Percentiles rank a stretch among this genome's conserved stretches.
Evolutionary conservation across 306 rosid genomes (phyloP).

Genomic region (Citrullus mucosospermus): DNA sequence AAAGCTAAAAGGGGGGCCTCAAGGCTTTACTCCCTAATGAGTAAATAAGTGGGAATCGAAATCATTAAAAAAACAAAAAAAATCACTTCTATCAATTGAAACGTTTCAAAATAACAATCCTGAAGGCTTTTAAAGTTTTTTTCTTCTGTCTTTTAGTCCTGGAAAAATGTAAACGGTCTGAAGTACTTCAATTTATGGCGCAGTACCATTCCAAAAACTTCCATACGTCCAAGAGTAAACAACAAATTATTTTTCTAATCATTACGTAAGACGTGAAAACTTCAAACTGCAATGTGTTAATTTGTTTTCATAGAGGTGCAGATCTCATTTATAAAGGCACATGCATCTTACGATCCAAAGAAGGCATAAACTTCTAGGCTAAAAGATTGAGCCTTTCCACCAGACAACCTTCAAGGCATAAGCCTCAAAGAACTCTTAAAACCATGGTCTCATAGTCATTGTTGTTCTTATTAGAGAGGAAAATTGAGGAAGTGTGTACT

Average conservation of each 20-base stretch:
- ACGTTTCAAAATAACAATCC: background rate
- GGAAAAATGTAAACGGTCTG: background rate
- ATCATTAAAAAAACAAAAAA: background rate
- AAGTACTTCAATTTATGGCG: background rate
- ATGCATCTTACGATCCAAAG: background rate
- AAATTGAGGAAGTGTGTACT: too few relatives aligned
- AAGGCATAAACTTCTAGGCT: background rate
- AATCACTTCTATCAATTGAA: background rate
- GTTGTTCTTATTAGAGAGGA: too few relatives aligned
- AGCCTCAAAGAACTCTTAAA: background rate
- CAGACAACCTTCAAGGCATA: background rate
- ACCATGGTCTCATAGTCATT: background rate
- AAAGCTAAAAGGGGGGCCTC: background rate
- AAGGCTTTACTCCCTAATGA: background rate
- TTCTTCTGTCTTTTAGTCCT: background rate
- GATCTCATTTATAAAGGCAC: background rate
- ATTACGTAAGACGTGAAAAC: background rate
- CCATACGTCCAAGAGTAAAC: background rate
- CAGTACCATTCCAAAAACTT: background rate
- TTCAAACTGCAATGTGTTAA: background rate
- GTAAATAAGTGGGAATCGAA: background rate
- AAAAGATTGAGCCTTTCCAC: background rate
- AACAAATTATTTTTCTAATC: background rate
- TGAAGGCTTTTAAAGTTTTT: background rate
- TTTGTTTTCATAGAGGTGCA: background rate